Conservation (phyloP, 2,329 filamentous ascomycete species). For the Neocatenulostroma microsporum region DNA sequence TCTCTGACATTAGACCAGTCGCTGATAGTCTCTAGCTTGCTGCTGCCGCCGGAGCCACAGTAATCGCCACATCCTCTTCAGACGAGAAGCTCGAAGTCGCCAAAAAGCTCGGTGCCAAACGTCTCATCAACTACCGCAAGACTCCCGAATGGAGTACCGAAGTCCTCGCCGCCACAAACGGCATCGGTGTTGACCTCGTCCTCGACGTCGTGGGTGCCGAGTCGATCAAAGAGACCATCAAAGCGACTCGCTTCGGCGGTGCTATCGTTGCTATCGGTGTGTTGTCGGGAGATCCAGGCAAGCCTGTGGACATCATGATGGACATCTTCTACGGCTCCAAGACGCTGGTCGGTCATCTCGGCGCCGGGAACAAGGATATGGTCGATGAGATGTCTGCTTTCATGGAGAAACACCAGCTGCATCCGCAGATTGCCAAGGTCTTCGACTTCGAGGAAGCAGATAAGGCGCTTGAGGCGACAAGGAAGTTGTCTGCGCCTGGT, state of each 20-base stretch:
- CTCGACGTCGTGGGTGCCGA: constrained; percentile 43
- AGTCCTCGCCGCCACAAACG: constrained; percentile 41
- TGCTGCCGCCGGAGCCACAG: constrained; percentile 30
- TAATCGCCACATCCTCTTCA: constrained; percentile 54
- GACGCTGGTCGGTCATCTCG: constrained; percentile 17
- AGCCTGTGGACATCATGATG: constrained; percentile 13
- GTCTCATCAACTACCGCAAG: constrained; percentile 54
- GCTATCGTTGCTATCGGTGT: constrained; percentile 29
- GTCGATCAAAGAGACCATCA: constrained; percentile 35
- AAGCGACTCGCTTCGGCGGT: constrained; percentile 32
- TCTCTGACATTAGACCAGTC: background rate
- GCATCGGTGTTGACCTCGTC: constrained; percentile 38
- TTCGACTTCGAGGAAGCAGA: constrained; percentile 30
- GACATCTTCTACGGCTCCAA: constrained; percentile 17
- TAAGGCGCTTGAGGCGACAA: constrained; percentile 25
- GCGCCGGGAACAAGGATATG: constrained; percentile 37
- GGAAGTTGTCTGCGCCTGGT: constrained; percentile 27
- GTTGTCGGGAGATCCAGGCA: constrained; percentile 12
- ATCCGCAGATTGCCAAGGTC: constrained; percentile 31
- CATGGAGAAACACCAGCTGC: constrained; percentile 33
- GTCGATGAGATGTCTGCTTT: constrained; percentile 34
- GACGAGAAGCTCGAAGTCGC: constrained; percentile 47
- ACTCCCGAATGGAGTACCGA: constrained; percentile 50
- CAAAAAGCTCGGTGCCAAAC: constrained; percentile 48
- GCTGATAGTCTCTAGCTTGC: constrained; percentile 22